These are phyloP conservation scores for Reutealis trisperma DNA, from an alignment of 345 rosid species.

Conservation along the genomic window DNA sequence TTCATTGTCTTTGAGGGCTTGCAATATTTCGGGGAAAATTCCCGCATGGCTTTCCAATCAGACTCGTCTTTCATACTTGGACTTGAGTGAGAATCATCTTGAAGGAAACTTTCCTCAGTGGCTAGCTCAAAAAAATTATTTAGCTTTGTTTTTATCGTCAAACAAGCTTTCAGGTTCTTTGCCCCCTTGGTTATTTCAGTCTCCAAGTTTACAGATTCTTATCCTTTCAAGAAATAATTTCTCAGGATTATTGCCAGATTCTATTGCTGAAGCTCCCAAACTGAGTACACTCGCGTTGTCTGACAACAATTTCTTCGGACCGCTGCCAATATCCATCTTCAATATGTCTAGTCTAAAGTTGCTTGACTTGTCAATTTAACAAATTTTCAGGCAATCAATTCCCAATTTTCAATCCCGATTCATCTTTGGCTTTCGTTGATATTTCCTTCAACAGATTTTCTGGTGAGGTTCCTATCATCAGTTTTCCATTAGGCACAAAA, in stretches of 20 bases:
- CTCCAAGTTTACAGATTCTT: constrained; percentile 12
- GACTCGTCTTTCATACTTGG: background rate
- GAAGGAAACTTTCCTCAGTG: constrained; percentile 3
- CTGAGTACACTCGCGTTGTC: background rate
- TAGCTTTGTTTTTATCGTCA: background rate
- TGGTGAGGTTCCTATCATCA: background rate
- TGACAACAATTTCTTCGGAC: background rate
- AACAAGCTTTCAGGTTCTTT: constrained; percentile 18
- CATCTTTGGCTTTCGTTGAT: background rate
- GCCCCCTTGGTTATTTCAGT: constrained; percentile 30
- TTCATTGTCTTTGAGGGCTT: background rate
- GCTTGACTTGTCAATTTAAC: background rate
- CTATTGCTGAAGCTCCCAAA: background rate
- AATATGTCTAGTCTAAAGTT: background rate
- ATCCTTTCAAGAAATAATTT: constrained; percentile 23
- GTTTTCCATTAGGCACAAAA: background rate
- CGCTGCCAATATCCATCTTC: background rate
- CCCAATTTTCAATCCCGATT: background rate
- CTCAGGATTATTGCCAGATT: background rate
- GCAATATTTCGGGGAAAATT: constrained; percentile 7
- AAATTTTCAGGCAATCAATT: constrained; percentile 1
- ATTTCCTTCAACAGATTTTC: constrained; percentile 1
- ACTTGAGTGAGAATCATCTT: constrained; percentile 7
- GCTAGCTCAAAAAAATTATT: background rate
- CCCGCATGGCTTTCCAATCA: constrained; percentile 3